A percentile compares a stretch with the other conserved stretches of the same genome.
phyloP scores from a whole-genome alignment of 2,329 filamentous ascomycete species.

The Zymoseptoria passerinii region DNA sequence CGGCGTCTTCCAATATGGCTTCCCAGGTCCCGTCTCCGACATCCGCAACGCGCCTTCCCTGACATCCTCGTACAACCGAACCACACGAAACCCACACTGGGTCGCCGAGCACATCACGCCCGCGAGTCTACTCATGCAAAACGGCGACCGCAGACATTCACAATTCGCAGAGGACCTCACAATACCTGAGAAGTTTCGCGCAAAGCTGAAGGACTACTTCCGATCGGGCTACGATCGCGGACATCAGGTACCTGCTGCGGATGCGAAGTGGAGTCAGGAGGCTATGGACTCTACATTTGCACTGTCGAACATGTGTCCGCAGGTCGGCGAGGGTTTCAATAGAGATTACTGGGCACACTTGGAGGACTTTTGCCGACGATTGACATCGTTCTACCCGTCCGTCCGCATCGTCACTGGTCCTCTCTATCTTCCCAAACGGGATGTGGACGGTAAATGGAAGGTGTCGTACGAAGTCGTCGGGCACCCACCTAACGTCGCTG shows the following conservation, averaged over 20 bases:
- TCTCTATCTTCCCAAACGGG: conserved; percentile 79
- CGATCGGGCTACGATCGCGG: conserved; percentile 91
- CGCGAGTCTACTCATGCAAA: conserved; percentile 63
- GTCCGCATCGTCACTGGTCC: conserved; percentile 91
- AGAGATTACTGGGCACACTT: conserved; percentile 99
- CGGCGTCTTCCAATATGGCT: conserved; percentile 54
- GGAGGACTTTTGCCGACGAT: conserved; percentile 86
- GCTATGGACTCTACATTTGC: conserved; percentile 95
- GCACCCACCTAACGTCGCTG: conserved; percentile 82
- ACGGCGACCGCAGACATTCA: conserved; percentile 77
- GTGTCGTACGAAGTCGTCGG: conserved; percentile 95
- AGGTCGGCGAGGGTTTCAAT: conserved; percentile 97
- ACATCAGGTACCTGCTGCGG: conserved; percentile 93
- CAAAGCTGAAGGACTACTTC: conserved; percentile 86
- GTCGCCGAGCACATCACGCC: conserved; percentile 90
- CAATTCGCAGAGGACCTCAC: conserved; percentile 70
- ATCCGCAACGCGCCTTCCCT: conserved; percentile 68
- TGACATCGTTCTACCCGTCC: conserved; percentile 72
- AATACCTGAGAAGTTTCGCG: conserved; percentile 81
- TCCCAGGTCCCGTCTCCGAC: conserved; percentile 84
- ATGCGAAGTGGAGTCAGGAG: conserved; percentile 87
- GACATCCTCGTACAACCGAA: conserved; percentile 82
- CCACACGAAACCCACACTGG: conserved; percentile 86
- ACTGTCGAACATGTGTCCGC: conserved; percentile 94
- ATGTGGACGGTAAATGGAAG: conserved; percentile 87